phyloP scores from a whole-genome alignment of 257 asterid genomes.

The Rauvolfia tetraphylla region DNA sequence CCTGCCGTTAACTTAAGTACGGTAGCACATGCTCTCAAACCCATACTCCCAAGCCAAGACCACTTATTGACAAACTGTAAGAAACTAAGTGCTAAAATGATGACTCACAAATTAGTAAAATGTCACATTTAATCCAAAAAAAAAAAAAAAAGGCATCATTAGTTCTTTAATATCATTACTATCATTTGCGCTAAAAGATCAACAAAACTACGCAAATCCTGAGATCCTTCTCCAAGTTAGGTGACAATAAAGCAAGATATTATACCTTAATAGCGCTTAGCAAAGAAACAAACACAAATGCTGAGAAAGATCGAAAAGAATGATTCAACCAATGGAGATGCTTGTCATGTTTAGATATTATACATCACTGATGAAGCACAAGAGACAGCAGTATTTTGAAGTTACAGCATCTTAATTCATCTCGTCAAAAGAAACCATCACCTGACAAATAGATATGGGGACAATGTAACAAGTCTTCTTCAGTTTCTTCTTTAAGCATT shows the following conservation, averaged over 20 bases:
- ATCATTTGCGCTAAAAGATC: background rate
- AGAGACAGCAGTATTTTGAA: background rate
- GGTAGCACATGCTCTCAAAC: too few relatives aligned
- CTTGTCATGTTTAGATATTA: background rate
- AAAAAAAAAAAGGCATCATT: background rate
- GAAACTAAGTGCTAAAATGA: background rate
- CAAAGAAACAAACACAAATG: background rate
- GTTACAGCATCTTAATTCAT: background rate
- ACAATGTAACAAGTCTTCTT: background rate
- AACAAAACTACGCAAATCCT: background rate
- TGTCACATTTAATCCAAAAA: background rate
- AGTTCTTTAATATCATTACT: background rate
- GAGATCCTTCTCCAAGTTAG: background rate
- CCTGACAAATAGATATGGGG: background rate
- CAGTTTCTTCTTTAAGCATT: background rate
- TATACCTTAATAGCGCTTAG: background rate
- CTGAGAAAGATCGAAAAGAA: background rate
- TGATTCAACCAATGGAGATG: slow-evolving; percentile 1
- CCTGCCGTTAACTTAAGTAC: background rate
- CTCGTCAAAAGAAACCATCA: background rate
- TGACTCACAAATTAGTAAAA: background rate
- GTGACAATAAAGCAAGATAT: background rate
- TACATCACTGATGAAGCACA: background rate
- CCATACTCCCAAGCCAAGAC: too few relatives aligned
- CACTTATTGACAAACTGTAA: background rate